A percentile compares a stretch with the other conserved stretches of the same genome.
These are phyloP conservation scores for Scheffersomyces quercinus DNA, from an alignment of 1,139 yeast species.

Conservation along the genomic window DNA sequence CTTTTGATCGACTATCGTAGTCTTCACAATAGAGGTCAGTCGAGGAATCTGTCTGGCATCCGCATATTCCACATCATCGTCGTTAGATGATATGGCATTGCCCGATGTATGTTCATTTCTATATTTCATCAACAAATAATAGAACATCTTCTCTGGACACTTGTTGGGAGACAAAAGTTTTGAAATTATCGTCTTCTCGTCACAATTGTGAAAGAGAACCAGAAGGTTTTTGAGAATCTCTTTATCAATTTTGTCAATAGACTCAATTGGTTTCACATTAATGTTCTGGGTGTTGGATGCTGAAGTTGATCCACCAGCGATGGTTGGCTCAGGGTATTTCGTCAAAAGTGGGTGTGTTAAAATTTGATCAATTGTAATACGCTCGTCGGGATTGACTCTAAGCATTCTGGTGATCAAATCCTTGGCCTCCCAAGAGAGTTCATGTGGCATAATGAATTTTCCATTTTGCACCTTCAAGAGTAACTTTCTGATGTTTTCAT, in stretches of 20 bases:
- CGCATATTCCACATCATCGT: conserved; percentile 12
- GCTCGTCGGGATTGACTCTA: conserved; percentile 71
- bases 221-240: conserved; percentile 85
- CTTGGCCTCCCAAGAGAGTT: conserved; percentile 77
- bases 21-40: conserved; percentile 49
- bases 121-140: conserved; percentile 78
- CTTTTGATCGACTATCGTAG: conserved; percentile 33
- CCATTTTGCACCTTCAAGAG: conserved; percentile 91
- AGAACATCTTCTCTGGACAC: conserved; percentile 87
- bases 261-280: conserved; percentile 50
- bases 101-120: conserved; percentile 64
- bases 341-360: conserved; percentile 74
- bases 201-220: conserved; percentile 88
- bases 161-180: conserved; percentile 59
- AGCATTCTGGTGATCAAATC: conserved; percentile 84
- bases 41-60: conserved; percentile 34
- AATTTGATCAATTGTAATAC: conserved; percentile 76
- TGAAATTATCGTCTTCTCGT: conserved; percentile 57
- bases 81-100: conserved; percentile 16
- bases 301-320: conserved; percentile 14
- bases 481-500: conserved; percentile 85
- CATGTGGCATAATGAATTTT: conserved; percentile 77
- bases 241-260: conserved; percentile 64
- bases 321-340: conserved; percentile 60
- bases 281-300: conserved; percentile 28